These are phyloP conservation scores for Annulohypoxylon stygium DNA, from an alignment of 495 filamentous ascomycete species.

Conservation along the genomic window DNA sequence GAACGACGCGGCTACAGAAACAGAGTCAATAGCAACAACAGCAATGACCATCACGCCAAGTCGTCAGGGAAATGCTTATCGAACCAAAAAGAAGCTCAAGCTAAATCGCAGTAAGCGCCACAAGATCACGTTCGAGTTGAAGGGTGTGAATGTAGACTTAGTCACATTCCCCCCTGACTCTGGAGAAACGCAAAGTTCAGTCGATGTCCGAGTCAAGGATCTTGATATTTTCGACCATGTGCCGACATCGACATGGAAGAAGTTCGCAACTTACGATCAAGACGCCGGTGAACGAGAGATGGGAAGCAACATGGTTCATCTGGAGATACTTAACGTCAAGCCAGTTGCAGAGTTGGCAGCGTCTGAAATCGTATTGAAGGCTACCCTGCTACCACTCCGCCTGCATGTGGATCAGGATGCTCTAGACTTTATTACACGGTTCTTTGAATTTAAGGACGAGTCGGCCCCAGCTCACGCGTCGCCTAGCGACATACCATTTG, in stretches of 20 bases:
- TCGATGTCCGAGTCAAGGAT: conserved; percentile 85
- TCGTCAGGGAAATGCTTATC: conserved; percentile 61
- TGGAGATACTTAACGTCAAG: conserved; percentile 88
- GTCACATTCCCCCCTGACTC: conserved; percentile 82
- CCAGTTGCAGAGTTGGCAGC: conserved; percentile 86
- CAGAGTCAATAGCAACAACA: conserved; percentile 84
- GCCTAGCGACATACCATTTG: conserved; percentile 82
- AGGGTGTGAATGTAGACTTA: conserved; percentile 85
- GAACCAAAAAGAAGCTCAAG: conserved; percentile 71
- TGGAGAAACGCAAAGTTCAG: conserved; percentile 85
- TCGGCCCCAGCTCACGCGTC: conserved; percentile 63
- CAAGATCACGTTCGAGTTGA: conserved; percentile 95
- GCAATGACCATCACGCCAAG: conserved; percentile 71
- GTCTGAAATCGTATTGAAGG: conserved; percentile 90
- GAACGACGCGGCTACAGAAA: conserved; percentile 88
- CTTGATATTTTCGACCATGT: conserved; percentile 95
- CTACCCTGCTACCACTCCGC: conserved; percentile 84
- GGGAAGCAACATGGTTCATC: conserved; percentile 86
- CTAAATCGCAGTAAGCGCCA: conserved; percentile 88
- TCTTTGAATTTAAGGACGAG: conserved; percentile 97
- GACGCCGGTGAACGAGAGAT: conserved; percentile 88
- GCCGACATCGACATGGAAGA: conserved; percentile 97
- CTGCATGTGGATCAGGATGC: conserved; percentile 98
- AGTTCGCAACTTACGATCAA: conserved; percentile 93
- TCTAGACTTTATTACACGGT: conserved; percentile 94